phyloP scores from a whole-genome alignment of 2,329 filamentous ascomycete species.

The Microdochium nivale region DNA sequence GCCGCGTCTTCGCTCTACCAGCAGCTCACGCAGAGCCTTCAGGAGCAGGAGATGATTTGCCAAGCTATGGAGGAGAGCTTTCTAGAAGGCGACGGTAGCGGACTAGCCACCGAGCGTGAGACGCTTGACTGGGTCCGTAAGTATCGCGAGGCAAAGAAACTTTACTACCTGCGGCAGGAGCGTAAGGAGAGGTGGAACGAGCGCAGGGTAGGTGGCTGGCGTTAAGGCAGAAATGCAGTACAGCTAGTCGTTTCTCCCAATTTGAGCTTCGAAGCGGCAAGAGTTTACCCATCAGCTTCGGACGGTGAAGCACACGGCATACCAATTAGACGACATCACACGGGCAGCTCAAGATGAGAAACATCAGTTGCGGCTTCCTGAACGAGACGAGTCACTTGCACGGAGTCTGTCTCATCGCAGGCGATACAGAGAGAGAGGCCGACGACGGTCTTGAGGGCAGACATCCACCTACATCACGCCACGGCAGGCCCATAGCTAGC shows the following conservation, averaged over 20 bases:
- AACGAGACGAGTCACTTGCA: no score
- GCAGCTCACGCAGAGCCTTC: slow-evolving; percentile 63
- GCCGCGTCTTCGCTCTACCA: slow-evolving; percentile 82
- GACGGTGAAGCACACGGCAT: no score
- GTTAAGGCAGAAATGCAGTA: slow-evolving; percentile 36
- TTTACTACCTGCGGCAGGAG: slow-evolving; percentile 74
- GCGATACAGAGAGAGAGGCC: no score
- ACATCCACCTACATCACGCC: no score
- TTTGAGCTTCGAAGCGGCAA: no score
- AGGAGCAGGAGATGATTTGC: slow-evolving; percentile 76
- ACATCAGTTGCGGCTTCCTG: no score
- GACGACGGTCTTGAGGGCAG: no score
- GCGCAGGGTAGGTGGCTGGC: slow-evolving; percentile 88
- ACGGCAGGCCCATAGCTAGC: no score
- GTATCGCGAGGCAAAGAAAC: slow-evolving; percentile 71
- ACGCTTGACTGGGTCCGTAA: slow-evolving; percentile 75
- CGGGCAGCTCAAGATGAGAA: no score
- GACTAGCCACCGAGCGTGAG: slow-evolving; percentile 67
- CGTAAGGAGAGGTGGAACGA: slow-evolving; percentile 93
- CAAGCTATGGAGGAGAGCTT: slow-evolving; percentile 88
- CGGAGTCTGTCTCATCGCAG: no score
- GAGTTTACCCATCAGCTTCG: no score
- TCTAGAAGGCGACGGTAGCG: slow-evolving; percentile 49
- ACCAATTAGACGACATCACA: no score
- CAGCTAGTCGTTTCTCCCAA: slow-evolving; percentile 2